These are phyloP conservation scores for Erucastrum elatum DNA, from an alignment of 345 rosid genomes.

Conservation along the genomic window DNA sequence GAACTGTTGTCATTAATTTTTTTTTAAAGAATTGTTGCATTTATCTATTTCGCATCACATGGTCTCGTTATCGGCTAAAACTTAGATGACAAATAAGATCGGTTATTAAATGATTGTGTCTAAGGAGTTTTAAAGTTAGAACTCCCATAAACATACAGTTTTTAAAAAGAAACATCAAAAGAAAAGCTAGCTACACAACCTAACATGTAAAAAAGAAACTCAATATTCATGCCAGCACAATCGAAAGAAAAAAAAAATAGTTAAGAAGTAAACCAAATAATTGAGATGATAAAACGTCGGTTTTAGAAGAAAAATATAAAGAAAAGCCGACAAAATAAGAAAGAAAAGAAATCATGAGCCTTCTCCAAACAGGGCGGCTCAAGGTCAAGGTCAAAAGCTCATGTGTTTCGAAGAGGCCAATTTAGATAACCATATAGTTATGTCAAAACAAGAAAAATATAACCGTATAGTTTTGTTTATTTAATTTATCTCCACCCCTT, in stretches of 20 bases:
- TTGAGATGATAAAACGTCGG: conserved; percentile 37
- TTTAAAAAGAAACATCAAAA: not conserved
- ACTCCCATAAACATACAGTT: not conserved
- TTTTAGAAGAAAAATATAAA: not conserved
- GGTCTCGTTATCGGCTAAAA: not conserved
- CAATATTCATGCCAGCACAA: conserved; percentile 26
- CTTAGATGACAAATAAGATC: not conserved
- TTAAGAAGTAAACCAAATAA: conserved; percentile 26
- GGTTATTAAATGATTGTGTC: not conserved
- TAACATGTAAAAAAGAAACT: conserved; percentile 20
- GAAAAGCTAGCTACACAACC: conserved; percentile 31
- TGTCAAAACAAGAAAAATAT: not conserved
- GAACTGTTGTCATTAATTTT: not conserved
- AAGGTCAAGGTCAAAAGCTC: conserved; percentile 33
- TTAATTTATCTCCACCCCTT: conserved; percentile 29
- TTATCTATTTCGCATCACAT: not conserved
- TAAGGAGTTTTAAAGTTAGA: not conserved
- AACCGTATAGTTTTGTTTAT: not conserved
- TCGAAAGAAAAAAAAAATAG: not conserved
- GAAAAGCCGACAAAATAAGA: not conserved
- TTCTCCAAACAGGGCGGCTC: conserved; percentile 33
- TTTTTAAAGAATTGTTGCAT: not conserved
- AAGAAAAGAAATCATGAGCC: not conserved
- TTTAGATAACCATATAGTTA: not conserved
- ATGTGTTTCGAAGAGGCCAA: conserved; percentile 30